Conservation (phyloP, 768 basidiomycete species). For the Butyriboletus loyo region DNA sequence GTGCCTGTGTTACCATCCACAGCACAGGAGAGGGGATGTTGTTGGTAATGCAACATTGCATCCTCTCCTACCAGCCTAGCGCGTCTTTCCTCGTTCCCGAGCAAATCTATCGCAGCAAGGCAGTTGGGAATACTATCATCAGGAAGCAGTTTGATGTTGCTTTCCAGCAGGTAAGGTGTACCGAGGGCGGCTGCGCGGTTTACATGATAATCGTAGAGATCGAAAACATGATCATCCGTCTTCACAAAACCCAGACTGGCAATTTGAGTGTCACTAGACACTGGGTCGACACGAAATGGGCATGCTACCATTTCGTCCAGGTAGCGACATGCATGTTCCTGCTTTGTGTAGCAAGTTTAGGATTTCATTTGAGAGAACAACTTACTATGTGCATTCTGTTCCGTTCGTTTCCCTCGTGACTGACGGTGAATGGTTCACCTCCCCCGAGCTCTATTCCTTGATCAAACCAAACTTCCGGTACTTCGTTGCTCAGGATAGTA, state of each 20-base stretch:
- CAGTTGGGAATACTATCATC: constrained; percentile 21
- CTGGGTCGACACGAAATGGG: background rate
- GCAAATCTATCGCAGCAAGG: constrained; percentile 37
- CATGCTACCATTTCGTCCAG: constrained; percentile 35
- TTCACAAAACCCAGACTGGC: constrained; percentile 8
- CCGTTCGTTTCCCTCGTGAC: constrained; percentile 52
- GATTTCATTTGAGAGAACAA: constrained; percentile 7
- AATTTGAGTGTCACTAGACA: background rate
- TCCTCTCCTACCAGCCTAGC: constrained; percentile 33
- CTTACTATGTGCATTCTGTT: constrained; percentile 60
- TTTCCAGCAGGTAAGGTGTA: constrained; percentile 49
- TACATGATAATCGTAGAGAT: constrained; percentile 2
- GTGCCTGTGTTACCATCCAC: constrained; percentile 53
- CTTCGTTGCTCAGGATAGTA: constrained; percentile 51
- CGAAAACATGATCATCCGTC: background rate
- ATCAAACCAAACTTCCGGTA: constrained; percentile 64
- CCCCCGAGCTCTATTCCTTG: constrained; percentile 59
- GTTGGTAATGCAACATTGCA: constrained; percentile 37
- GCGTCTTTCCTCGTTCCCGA: constrained; percentile 40
- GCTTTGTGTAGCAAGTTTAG: background rate
- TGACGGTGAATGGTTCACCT: constrained; percentile 60
- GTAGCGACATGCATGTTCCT: constrained; percentile 47
- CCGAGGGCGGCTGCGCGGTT: constrained; percentile 41
- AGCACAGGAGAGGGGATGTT: constrained; percentile 48
- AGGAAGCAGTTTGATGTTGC: constrained; percentile 47